Percentiles rank a stretch among this genome's conserved stretches.
These are phyloP conservation scores for Acorus calamus DNA, from an alignment of 106 monocot genomes.

Conservation along the genomic window DNA sequence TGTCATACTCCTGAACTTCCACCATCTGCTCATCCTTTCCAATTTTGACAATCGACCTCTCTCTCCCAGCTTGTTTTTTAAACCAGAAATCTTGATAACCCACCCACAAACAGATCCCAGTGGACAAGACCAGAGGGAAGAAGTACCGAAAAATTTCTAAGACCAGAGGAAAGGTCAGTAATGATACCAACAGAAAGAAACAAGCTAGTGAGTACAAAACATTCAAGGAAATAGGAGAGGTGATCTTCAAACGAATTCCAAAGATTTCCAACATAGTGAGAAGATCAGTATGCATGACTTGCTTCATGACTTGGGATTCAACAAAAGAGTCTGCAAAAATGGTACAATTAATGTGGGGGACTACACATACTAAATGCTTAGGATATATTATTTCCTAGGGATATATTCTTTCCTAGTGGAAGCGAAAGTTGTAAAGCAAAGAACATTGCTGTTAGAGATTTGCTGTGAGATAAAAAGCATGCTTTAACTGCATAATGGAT, in stretches of 20 bases:
- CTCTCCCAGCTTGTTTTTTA: slow-evolving; percentile 12
- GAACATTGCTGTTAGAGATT: slow-evolving; percentile 8
- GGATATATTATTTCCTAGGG: slow-evolving; percentile 1
- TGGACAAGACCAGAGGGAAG: slow-evolving; percentile 27
- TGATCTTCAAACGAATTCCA: background rate
- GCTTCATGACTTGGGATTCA: slow-evolving; percentile 10
- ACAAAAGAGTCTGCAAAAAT: background rate
- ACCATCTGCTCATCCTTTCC: slow-evolving; percentile 11
- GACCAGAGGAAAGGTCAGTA: slow-evolving; percentile 4
- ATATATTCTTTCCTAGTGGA: slow-evolving; percentile 11
- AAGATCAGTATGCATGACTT: slow-evolving; percentile 12
- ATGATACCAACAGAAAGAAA: background rate
- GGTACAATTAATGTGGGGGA: slow-evolving; percentile 13
- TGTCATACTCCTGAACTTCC: slow-evolving; percentile 15
- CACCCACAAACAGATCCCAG: slow-evolving; percentile 10
- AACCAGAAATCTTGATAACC: slow-evolving; percentile 17
- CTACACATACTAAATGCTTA: slow-evolving; percentile 12
- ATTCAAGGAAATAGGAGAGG: background rate
- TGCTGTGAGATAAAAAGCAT: background rate
- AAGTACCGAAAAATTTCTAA: slow-evolving; percentile 16
- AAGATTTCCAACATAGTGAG: slow-evolving; percentile 5
- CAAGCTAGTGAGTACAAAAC: background rate
- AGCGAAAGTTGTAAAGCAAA: slow-evolving; percentile 8
- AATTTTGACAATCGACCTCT: slow-evolving; percentile 12
- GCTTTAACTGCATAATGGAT: background rate